phyloP scores from a whole-genome alignment of 1,284 basidiomycete genomes.

The Melampsora americana region DNA sequence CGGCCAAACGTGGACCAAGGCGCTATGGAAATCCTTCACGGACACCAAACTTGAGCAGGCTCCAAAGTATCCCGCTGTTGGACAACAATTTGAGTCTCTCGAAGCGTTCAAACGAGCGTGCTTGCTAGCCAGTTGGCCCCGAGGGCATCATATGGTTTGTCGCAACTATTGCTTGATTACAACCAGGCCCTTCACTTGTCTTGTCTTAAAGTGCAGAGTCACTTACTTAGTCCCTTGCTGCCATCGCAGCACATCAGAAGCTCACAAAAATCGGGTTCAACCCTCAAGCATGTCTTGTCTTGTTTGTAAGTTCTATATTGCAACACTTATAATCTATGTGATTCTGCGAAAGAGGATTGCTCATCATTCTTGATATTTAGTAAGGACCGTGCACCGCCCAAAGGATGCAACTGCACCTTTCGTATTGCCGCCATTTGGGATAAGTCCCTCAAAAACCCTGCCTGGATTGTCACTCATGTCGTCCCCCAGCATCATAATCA shows the following conservation, averaged over 20 bases:
- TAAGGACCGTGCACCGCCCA: slow-evolving; percentile 31
- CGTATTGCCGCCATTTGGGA: slow-evolving; percentile 11
- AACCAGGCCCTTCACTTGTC: neutral
- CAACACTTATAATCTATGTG: neutral
- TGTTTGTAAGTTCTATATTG: slow-evolving; percentile 21
- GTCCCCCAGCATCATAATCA: slow-evolving; percentile 23
- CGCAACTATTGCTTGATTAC: neutral
- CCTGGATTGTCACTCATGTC: neutral
- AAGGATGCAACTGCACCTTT: slow-evolving; percentile 29
- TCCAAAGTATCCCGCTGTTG: slow-evolving; percentile 11
- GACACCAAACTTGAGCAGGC: neutral
- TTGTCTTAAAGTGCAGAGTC: neutral
- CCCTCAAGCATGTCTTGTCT: slow-evolving; percentile 9
- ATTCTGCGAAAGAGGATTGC: neutral
- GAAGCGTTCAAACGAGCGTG: slow-evolving; percentile 25
- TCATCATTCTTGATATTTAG: slow-evolving; percentile 1
- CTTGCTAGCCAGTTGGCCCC: slow-evolving; percentile 36
- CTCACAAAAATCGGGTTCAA: slow-evolving; percentile 10
- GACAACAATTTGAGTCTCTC: slow-evolving; percentile 14
- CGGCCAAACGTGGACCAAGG: neutral
- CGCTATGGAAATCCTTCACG: neutral
- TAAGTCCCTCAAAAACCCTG: neutral
- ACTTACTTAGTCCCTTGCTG: neutral
- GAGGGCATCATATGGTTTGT: slow-evolving; percentile 35
- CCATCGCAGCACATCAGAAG: slow-evolving; percentile 19